Evolutionary conservation across 768 basidiomycete species (phyloP), one percentile per base, ranked within the genome.

Genomic region (Phallus indusiatus): DNA sequence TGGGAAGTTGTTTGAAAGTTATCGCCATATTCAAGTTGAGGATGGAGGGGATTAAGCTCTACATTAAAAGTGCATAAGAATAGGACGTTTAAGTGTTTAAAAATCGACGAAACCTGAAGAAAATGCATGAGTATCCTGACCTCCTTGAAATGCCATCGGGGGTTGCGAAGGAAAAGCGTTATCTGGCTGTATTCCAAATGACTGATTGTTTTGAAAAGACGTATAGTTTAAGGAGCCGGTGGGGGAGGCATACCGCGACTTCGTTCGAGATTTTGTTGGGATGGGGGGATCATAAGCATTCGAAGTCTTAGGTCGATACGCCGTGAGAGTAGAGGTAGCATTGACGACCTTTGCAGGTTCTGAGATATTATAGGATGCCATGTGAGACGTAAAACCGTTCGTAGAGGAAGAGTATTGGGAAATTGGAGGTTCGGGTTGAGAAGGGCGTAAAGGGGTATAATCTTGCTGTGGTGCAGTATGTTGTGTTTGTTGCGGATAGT

Each of bases 251-350:
- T 34, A 52, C 17, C 56, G 42, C 4, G 47, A 11, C 20, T 57
- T 56, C 33, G 50, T 12, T 17, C 61, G 61, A 33, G 49, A 22
- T 46, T 61, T 62, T 28, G 67, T 55, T 7, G 68, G 68, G 12
- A 71, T 62, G 12, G 70, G 70, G n/a, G 70, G 70, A 49, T 71
- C 70, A 60, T 71, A 71, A 4, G 70, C 70, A 63, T 71, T 67
- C 34, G 61, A 59, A 1, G 62, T 63, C 28, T 63, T 67, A 8
- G 70, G 65, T 24, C 70, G 63, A 52, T 64, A 70, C 35, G 62
- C 53, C 48, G 49, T 55, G 47, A 59, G 34, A 34, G 36, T 47
- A 9, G 17, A 24, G 17, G 48, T 47, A 12, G 51, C 54, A 36
- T 59, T 49, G 64, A 34, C 9, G 33, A 33, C 21, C 21, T 35